Evolutionary conservation across 1,284 basidiomycete genomes (phyloP).

Genomic region (Rhodotorula sp.): DNA sequence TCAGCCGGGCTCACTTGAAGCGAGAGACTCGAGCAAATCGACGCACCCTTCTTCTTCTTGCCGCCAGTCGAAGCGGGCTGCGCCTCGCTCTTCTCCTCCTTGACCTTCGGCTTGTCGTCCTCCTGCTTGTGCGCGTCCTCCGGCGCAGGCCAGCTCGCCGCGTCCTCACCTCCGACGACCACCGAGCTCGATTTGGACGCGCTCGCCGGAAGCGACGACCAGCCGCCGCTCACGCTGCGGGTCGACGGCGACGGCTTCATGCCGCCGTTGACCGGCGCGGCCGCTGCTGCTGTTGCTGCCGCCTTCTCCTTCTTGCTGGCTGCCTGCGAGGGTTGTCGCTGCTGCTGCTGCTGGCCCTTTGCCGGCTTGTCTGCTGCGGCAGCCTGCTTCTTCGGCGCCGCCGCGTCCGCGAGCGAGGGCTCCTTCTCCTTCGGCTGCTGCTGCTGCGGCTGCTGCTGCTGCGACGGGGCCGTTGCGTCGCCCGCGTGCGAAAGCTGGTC

Average conservation of each 20-base stretch:
- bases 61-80: not conserved
- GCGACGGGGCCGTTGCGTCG: not conserved
- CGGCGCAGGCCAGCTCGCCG: slow-evolving; percentile 33
- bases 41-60: slow-evolving; percentile 41
- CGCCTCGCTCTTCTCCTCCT: slow-evolving; percentile 11
- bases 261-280: not conserved
- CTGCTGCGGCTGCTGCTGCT: slow-evolving; percentile 6
- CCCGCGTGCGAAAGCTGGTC: slow-evolving; percentile 27
- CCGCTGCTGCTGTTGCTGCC: not conserved
- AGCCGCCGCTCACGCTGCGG: not conserved
- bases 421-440: not conserved
- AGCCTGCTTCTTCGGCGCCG: not conserved
- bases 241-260: not conserved
- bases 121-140: slow-evolving; percentile 25
- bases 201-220: not conserved
- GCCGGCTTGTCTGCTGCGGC: not conserved
- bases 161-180: slow-evolving; percentile 31
- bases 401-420: too few species aligned
- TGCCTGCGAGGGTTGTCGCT: not conserved
- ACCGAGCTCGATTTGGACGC: slow-evolving; percentile 3
- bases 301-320: not conserved
- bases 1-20: not conserved
- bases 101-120: slow-evolving; percentile 5
- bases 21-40: not conserved
- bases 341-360: not conserved